Percentiles rank a stretch among this genome's conserved stretches.
These are phyloP conservation scores for Trichoderma oligosporum DNA, from an alignment of 2,329 filamentous ascomycete species.

Conservation along the genomic window DNA sequence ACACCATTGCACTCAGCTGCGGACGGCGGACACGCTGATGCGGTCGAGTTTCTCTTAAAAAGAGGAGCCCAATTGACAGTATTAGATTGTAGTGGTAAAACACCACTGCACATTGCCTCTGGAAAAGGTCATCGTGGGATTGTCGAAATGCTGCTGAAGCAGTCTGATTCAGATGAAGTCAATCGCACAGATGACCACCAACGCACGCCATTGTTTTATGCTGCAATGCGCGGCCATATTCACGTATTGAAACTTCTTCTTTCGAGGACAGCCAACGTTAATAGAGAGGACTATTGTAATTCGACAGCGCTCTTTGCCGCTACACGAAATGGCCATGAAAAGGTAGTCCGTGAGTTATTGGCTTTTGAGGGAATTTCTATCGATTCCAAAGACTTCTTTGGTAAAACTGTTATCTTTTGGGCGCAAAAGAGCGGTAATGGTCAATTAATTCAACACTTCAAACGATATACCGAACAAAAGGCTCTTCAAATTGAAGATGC, in stretches of 20 bases:
- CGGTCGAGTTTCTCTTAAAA: neutral
- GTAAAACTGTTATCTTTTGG: slow-evolving; percentile 14
- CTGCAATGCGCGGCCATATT: neutral
- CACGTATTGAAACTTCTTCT: neutral
- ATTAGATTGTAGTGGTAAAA: neutral
- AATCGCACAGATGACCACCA: neutral
- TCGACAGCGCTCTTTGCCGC: neutral
- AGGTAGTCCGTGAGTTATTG: neutral
- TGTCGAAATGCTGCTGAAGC: neutral
- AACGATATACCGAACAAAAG: neutral
- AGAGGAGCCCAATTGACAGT: neutral
- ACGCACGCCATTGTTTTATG: neutral
- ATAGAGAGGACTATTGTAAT: neutral
- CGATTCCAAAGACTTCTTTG: slow-evolving; percentile 3
- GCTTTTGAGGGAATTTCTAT: neutral
- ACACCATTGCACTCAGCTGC: neutral
- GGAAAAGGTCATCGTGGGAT: neutral
- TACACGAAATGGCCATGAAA: slow-evolving; percentile 15
- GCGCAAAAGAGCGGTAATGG: slow-evolving; percentile 1
- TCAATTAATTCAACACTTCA: neutral
- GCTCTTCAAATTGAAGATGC: neutral
- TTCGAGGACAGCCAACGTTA: neutral
- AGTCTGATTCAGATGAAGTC: neutral
- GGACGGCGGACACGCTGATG: neutral
- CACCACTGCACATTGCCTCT: neutral